Conservation (phyloP, 257 asterid genomes). For the Solanum tarijense region DNA sequence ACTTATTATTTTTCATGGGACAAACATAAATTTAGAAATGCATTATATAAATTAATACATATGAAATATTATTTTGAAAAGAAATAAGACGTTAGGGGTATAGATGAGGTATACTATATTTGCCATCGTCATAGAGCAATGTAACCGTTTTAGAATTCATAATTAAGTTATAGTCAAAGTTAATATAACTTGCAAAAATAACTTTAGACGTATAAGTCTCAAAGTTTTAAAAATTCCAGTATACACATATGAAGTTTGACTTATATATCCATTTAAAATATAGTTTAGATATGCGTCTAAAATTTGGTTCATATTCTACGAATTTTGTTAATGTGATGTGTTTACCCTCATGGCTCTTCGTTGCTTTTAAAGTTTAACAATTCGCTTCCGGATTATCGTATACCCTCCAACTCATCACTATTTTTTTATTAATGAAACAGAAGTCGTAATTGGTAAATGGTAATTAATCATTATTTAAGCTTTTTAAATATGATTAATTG, state of each 20-base stretch:
- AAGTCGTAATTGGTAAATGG: not conserved
- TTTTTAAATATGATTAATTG: no score
- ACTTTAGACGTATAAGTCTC: not conserved
- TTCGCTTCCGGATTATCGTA: not conserved
- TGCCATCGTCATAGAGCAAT: not conserved
- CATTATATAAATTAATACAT: not conserved
- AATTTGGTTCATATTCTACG: not conserved
- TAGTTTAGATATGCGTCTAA: not conserved
- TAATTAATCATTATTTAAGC: not conserved
- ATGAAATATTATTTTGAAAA: not conserved
- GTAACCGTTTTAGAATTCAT: not conserved
- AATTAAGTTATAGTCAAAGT: no score
- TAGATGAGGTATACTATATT: no score
- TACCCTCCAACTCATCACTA: not conserved
- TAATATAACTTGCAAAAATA: no score
- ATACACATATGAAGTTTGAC: not conserved
- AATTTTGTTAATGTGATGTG: not conserved
- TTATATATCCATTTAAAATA: not conserved
- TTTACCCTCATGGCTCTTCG: not conserved
- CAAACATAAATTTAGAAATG: no score
- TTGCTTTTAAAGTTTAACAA: not conserved
- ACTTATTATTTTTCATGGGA: not conserved
- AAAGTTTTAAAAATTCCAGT: no score
- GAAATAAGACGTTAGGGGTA: not conserved
- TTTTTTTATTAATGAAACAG: no score